Percentiles rank a stretch among this genome's conserved stretches.
Conservation (phyloP, 2,329 filamentous ascomycete genomes). For the Tolypocladium sp. region DNA sequence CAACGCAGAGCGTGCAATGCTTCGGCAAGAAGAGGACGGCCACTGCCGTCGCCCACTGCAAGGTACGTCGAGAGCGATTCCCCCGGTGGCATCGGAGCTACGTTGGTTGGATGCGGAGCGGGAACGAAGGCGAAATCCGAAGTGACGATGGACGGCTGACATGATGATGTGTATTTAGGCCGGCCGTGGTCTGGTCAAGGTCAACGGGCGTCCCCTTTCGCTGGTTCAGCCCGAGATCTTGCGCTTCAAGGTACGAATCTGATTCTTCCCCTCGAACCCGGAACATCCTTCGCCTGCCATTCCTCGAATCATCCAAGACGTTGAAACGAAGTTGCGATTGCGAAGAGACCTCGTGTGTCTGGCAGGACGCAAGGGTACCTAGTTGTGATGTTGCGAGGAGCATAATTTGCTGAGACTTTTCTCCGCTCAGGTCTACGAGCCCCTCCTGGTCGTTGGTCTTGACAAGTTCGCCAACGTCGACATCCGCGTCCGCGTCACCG, state of each 20-base stretch:
- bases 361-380: neutral
- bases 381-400: neutral
- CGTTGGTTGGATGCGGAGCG: neutral
- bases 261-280: conserved; percentile 2
- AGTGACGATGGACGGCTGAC: neutral
- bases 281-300: neutral
- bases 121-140: neutral
- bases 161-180: conserved; percentile 17
- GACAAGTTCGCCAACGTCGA: conserved; percentile 97
- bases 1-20: conserved; percentile 81
- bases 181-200: conserved; percentile 77
- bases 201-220: conserved; percentile 92
- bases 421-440: conserved; percentile 77
- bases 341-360: neutral
- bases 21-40: conserved; percentile 99
- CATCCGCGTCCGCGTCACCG: conserved; percentile 91
- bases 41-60: conserved; percentile 85
- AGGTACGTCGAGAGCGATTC: conserved; percentile 46
- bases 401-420: neutral
- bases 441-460: conserved; percentile 89
- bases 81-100: neutral
- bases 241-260: conserved; percentile 75
- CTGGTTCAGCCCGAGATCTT: conserved; percentile 95
- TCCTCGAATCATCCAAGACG: neutral
- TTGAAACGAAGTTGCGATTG: neutral